These are phyloP conservation scores for Epichloe uncinata DNA, from an alignment of 2,329 filamentous ascomycete genomes.

Conservation along the genomic window DNA sequence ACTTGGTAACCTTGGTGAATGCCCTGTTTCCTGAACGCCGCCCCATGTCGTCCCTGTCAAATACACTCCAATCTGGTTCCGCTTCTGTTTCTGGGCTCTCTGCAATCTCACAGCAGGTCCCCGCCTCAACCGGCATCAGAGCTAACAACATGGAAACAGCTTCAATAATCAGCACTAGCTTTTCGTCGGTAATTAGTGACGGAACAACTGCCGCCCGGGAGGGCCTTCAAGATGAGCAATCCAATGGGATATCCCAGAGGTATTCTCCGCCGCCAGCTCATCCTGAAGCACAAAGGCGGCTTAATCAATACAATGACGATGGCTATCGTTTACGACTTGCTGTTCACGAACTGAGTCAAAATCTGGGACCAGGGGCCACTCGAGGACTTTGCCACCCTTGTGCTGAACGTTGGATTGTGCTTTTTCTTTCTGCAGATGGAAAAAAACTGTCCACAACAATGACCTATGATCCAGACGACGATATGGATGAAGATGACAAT, in stretches of 20 bases:
- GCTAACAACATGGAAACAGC: slow-evolving; percentile 44
- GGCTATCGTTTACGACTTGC: slow-evolving; percentile 52
- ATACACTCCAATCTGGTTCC: slow-evolving; percentile 50
- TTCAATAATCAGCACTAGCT: slow-evolving; percentile 59
- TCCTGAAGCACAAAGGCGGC: slow-evolving; percentile 26
- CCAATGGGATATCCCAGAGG: slow-evolving; percentile 35
- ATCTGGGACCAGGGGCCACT: slow-evolving; percentile 48
- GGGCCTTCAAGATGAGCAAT: slow-evolving; percentile 44
- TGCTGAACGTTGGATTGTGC: slow-evolving; percentile 68
- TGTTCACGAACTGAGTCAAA: slow-evolving; percentile 56
- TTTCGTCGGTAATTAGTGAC: slow-evolving; percentile 60
- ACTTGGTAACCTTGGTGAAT: slow-evolving; percentile 69
- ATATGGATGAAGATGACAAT: slow-evolving; percentile 50
- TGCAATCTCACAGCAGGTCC: slow-evolving; percentile 53
- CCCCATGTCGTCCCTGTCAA: slow-evolving; percentile 48
- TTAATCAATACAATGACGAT: slow-evolving; percentile 47
- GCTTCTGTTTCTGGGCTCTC: slow-evolving; percentile 57
- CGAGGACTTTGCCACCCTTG: slow-evolving; percentile 65
- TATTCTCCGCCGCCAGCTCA: slow-evolving; percentile 40
- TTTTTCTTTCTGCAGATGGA: slow-evolving; percentile 66
- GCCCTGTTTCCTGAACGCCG: slow-evolving; percentile 68
- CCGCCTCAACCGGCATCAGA: slow-evolving; percentile 35
- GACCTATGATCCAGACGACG: slow-evolving; percentile 56
- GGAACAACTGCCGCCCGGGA: slow-evolving; percentile 48
- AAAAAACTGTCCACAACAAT: slow-evolving; percentile 56